Conservation (phyloP, 371 early-diverging fungal genomes). For the Rhizomucor pusillus region DNA sequence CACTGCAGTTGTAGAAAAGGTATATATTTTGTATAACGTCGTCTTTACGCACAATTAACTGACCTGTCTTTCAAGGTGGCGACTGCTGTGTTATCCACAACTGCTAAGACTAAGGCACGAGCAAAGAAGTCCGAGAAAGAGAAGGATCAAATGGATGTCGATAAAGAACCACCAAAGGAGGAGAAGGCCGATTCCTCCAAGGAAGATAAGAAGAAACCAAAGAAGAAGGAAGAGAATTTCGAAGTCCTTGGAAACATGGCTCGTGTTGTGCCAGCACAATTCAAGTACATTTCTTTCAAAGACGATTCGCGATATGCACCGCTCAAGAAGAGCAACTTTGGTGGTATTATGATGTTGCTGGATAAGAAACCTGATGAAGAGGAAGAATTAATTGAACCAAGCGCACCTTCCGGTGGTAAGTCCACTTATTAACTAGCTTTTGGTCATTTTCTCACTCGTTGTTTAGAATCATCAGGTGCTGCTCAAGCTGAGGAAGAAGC, state of each 20-base stretch:
- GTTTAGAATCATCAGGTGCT: constrained; percentile 29
- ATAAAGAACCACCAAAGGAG: constrained; percentile 36
- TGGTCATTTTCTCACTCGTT: background rate
- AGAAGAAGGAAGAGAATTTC: constrained; percentile 69
- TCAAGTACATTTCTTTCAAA: constrained; percentile 81
- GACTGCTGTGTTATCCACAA: constrained; percentile 94
- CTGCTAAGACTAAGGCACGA: constrained; percentile 89
- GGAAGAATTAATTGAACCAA: constrained; percentile 60
- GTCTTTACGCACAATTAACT: background rate
- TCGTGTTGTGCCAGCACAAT: constrained; percentile 87
- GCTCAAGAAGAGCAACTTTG: constrained; percentile 73
- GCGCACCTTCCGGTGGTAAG: constrained; percentile 52
- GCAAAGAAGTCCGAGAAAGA: constrained; percentile 83
- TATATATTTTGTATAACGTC: constrained; percentile 14
- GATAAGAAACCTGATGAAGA: constrained; percentile 62
- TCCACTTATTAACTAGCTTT: background rate
- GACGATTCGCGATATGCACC: constrained; percentile 85
- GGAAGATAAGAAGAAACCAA: constrained; percentile 34
- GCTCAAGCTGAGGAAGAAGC: constrained; percentile 64
- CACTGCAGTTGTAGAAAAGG: constrained; percentile 61
- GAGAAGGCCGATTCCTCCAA: constrained; percentile 56
- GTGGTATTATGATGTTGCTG: constrained; percentile 77
- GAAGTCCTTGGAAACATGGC: constrained; percentile 84
- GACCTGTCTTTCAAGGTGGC: constrained; percentile 55
- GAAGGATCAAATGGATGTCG: constrained; percentile 59